Conservation (phyloP, 768 basidiomycete species). For the Pholiota conissans region DNA sequence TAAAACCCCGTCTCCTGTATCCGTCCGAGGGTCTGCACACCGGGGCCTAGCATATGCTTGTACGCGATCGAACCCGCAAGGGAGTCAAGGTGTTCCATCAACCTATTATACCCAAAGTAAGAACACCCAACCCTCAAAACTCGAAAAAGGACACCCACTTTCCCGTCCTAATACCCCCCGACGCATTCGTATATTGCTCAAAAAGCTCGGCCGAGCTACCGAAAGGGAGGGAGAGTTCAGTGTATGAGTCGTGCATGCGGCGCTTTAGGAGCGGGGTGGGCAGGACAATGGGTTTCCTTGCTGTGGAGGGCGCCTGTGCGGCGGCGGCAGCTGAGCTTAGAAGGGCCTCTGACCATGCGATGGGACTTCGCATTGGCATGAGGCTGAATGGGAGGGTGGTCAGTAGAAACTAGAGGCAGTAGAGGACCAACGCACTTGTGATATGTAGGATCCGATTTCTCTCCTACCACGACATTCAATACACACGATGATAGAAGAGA, state of each 20-base stretch:
- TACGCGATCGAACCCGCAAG: conserved; percentile 85
- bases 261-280: conserved; percentile 33
- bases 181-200: conserved; percentile 71
- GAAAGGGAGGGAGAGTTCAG: conserved; percentile 66
- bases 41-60: conserved; percentile 76
- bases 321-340: conserved; percentile 36
- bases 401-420: background rate
- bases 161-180: conserved; percentile 70
- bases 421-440: conserved; percentile 37
- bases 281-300: background rate
- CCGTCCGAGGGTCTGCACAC: conserved; percentile 51
- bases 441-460: conserved; percentile 52
- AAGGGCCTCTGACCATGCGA: conserved; percentile 61
- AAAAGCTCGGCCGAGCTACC: conserved; percentile 55
- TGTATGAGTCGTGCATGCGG: conserved; percentile 72
- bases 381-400: conserved; percentile 33
- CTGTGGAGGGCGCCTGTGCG: background rate
- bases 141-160: conserved; percentile 33
- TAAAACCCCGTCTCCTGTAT: conserved; percentile 71
- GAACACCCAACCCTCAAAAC: too few relatives aligned
- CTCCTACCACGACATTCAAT: conserved; percentile 31
- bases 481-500: background rate
- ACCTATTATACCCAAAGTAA: too few relatives aligned
- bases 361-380: conserved; percentile 54
- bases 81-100: conserved; percentile 82